Conservation (phyloP, 371 early-diverging fungal species). For the Haplosporangium sp. region DNA sequence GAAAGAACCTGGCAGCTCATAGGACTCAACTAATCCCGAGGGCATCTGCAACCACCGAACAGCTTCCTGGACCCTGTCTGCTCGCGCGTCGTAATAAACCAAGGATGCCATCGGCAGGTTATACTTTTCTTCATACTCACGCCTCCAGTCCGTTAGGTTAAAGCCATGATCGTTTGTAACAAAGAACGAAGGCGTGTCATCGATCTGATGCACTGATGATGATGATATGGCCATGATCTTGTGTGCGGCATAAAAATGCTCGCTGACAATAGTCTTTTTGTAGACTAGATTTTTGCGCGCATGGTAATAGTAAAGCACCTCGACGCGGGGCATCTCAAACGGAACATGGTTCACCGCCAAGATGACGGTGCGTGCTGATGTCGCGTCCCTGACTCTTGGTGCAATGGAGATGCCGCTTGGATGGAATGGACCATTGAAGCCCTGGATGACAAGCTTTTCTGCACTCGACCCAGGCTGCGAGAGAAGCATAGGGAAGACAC, state of each 20-base stretch:
- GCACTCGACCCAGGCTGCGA: background rate
- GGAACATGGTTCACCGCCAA: constrained; percentile 2
- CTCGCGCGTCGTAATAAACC: background rate
- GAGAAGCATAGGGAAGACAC: background rate
- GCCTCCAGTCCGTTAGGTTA: background rate
- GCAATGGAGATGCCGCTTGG: background rate
- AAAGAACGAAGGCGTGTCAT: constrained; percentile 1
- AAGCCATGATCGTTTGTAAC: background rate
- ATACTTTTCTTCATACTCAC: background rate
- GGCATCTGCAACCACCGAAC: background rate
- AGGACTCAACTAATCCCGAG: background rate
- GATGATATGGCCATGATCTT: background rate
- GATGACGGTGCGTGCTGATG: background rate
- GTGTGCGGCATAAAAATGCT: background rate
- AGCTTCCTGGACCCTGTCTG: background rate
- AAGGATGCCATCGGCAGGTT: background rate
- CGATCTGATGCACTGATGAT: background rate
- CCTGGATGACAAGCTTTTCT: background rate
- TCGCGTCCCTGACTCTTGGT: background rate
- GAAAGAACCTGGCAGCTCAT: background rate
- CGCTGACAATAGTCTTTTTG: background rate
- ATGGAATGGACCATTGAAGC: background rate
- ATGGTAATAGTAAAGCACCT: background rate
- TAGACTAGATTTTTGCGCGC: background rate
- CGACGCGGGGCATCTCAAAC: background rate